These are phyloP conservation scores for Boletellus sp. DNA, from an alignment of 1,284 basidiomycete genomes.

Conservation along the genomic window DNA sequence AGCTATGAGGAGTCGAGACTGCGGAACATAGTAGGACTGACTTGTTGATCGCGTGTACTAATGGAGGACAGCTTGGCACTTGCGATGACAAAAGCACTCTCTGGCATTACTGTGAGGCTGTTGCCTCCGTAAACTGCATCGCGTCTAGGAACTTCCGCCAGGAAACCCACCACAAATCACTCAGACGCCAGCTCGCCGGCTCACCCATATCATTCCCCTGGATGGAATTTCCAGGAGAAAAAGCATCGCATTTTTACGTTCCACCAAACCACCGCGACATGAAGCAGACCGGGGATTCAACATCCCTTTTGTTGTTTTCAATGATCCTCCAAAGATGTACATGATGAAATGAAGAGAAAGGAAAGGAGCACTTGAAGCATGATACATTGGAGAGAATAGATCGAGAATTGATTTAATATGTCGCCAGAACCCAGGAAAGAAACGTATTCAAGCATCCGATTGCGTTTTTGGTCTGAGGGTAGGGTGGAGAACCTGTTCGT, in stretches of 20 bases:
- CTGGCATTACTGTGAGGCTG: too few relatives aligned
- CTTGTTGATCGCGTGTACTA: too few relatives aligned
- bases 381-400: constrained; percentile 14
- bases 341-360: not conserved
- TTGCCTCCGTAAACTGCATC: too few relatives aligned
- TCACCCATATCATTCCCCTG: too few relatives aligned
- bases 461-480: constrained; percentile 33
- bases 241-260: constrained; percentile 5
- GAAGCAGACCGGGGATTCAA: constrained; percentile 8
- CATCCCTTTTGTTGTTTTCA: constrained; percentile 20
- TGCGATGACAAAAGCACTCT: too few relatives aligned
- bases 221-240: not conserved
- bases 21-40: too few relatives aligned
- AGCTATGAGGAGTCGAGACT: too few relatives aligned
- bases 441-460: constrained; percentile 18
- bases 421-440: not conserved
- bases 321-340: constrained; percentile 1
- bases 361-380: constrained; percentile 2
- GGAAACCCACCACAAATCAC: too few relatives aligned
- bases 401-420: not conserved
- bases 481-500: constrained; percentile 80
- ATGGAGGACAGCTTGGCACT: too few relatives aligned
- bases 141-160: too few relatives aligned
- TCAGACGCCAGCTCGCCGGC: too few relatives aligned
- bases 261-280: constrained; percentile 2